Base-by-base conservation (phyloP, 495 filamentous ascomycete genomes). In the Choiromyces venosus region DNA sequence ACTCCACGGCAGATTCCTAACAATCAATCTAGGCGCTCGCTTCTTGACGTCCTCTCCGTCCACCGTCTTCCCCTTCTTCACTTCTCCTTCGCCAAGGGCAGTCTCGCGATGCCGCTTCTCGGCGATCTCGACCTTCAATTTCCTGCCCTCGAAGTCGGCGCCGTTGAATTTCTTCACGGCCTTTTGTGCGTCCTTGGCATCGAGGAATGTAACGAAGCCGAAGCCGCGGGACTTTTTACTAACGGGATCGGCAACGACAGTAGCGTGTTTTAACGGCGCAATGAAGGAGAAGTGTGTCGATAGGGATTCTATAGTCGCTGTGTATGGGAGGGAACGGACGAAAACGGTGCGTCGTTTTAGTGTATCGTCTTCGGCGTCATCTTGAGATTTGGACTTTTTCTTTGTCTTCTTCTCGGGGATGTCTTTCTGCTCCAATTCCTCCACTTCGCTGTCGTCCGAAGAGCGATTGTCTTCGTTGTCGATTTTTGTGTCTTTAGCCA, bases 191-290 rank as follows among this genome's bases (percentile, higher is more conserved):
- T 99, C 95, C 73, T 97, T 93, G 68, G 91, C 86, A 79, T 98
- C 94, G 79, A 93, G 90, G 79, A 98, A 97, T 18, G 95, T 97
- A 66, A 98, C 94, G 83, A 99, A 99, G 67, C 95, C 95, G 82
- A 91, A 99, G 14, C 94, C 94, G 76, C 92, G 91, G 29, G 91
- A 97, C 66, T 87, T 83, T 79, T 97, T 96, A 9, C 92, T 95
- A 72, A 86, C 83, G 1, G 90, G 87, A 81, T 98, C 93, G 40
- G 88, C 84, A 29, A 99, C 92, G 18, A 93, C 92, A 7, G 90
- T 91, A 68, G 94, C 94, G 83, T 98, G 95, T 82, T 97, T 97
- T 81, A 98, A 86, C 35, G 96, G 93, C 81, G 93, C 97, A 70
- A 91, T 89, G 82, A 97, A 89, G 6, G 95, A 99, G 83, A 99